These are phyloP conservation scores for Juglanconis sp. DNA, from an alignment of 2,329 filamentous ascomycete genomes.

Conservation along the genomic window DNA sequence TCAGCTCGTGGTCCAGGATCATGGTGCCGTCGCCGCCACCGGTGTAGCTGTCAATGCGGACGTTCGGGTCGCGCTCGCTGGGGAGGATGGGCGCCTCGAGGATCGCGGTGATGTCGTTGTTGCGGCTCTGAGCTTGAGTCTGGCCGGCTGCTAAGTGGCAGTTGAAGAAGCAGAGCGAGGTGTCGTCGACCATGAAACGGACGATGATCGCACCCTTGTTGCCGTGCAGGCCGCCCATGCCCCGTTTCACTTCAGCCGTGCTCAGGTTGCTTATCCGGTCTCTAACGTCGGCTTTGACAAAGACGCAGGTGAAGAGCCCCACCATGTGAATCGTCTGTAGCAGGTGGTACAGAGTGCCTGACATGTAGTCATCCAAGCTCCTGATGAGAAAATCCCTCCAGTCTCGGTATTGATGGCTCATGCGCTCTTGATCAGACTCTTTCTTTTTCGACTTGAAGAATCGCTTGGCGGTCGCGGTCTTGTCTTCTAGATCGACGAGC, in stretches of 20 bases:
- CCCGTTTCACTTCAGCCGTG: conserved; percentile 85
- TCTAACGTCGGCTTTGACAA: conserved; percentile 78
- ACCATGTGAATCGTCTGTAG: conserved; percentile 88
- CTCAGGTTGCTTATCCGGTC: conserved; percentile 73
- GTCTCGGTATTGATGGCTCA: conserved; percentile 95
- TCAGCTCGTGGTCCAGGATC: conserved; percentile 97
- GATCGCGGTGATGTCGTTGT: conserved; percentile 88
- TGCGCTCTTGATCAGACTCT: conserved; percentile 78
- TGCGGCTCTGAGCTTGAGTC: conserved; percentile 81
- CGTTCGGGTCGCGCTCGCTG: conserved; percentile 61
- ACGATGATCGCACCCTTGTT: conserved; percentile 94
- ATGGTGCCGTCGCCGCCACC: conserved; percentile 93
- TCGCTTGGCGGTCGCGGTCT: conserved; percentile 94
- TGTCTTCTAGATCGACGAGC: conserved; percentile 95
- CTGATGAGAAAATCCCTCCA: conserved; percentile 89
- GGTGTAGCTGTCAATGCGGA: conserved; percentile 74
- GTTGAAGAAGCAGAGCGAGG: conserved; percentile 92
- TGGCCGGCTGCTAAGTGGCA: conserved; percentile 96
- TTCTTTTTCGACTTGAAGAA: conserved; percentile 91
- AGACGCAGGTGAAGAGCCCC: conserved; percentile 92
- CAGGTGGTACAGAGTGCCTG: conserved; percentile 74
- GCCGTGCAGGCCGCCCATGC: conserved; percentile 90
- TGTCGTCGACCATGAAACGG: conserved; percentile 91
- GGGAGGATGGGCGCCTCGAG: conserved; percentile 78
- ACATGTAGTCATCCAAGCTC: conserved; percentile 79